phyloP scores from a whole-genome alignment of 1,139 yeast species.

The Kurtzmaniella quercitrusa region DNA sequence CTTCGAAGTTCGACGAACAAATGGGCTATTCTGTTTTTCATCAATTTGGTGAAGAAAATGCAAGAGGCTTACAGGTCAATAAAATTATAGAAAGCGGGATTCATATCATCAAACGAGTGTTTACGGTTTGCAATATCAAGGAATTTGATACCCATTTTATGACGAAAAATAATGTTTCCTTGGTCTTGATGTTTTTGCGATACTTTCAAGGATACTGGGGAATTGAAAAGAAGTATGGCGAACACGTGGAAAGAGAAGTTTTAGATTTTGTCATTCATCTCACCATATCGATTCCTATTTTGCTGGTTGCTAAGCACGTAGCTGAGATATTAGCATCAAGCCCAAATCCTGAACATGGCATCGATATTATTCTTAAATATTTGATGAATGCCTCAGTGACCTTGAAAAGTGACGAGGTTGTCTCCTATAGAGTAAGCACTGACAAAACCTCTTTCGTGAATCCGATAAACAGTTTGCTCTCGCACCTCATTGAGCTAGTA shows the following conservation, averaged over 20 bases:
- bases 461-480: constrained; percentile 54
- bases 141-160: neutral
- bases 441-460: constrained; percentile 53
- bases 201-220: constrained; percentile 57
- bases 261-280: constrained; percentile 46
- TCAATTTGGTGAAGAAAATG: constrained; percentile 18
- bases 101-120: neutral
- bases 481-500: constrained; percentile 33
- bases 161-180: constrained; percentile 26
- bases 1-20: constrained; percentile 21
- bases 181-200: constrained; percentile 33
- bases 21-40: constrained; percentile 28
- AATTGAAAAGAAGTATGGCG: constrained; percentile 57
- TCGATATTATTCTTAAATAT: constrained; percentile 15
- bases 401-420: constrained; percentile 31
- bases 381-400: constrained; percentile 20
- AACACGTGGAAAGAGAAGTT: constrained; percentile 60
- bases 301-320: constrained; percentile 34
- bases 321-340: constrained; percentile 25
- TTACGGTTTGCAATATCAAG: neutral
- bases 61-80: constrained; percentile 7
- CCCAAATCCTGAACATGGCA: constrained; percentile 16
- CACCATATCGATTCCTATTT: constrained; percentile 43
- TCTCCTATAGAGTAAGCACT: constrained; percentile 43
- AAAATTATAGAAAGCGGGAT: neutral